A percentile compares a stretch with the other conserved stretches of the same genome.
Evolutionary conservation across 768 basidiomycete genomes (phyloP).

Genomic region (Agaricus bisporus): DNA sequence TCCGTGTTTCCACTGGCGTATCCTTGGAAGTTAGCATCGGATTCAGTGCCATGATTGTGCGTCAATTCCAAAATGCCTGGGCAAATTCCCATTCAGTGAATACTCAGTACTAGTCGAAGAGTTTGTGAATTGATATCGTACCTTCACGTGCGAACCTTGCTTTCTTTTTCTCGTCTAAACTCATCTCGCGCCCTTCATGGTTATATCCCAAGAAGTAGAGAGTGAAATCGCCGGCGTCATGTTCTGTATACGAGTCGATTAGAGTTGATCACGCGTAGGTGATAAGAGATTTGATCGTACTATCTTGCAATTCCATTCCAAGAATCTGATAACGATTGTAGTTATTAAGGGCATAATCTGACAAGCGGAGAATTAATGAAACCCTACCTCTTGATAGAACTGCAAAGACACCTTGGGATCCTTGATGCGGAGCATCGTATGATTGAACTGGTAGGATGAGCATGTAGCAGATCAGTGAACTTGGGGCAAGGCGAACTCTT

Average conservation of each 20-base stretch:
- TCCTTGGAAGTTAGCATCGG: slow-evolving; percentile 68
- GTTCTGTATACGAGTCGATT: slow-evolving; percentile 30
- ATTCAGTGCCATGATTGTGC: slow-evolving; percentile 89
- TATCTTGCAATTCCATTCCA: slow-evolving; percentile 72
- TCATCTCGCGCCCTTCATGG: slow-evolving; percentile 43
- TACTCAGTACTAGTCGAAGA: background rate
- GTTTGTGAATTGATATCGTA: slow-evolving; percentile 14
- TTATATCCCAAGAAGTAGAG: slow-evolving; percentile 87
- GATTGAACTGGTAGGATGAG: slow-evolving; percentile 53
- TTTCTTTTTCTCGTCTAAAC: slow-evolving; percentile 46
- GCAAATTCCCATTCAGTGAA: background rate
- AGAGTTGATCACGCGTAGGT: slow-evolving; percentile 4
- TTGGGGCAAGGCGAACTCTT: background rate
- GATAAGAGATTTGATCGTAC: slow-evolving; percentile 23
- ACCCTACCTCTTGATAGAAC: slow-evolving; percentile 70
- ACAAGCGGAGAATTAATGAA: background rate
- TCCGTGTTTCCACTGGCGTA: slow-evolving; percentile 86
- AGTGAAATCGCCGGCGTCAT: slow-evolving; percentile 55
- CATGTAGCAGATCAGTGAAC: background rate
- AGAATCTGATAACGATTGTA: slow-evolving; percentile 31
- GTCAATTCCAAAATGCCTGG: slow-evolving; percentile 81
- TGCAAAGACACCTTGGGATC: slow-evolving; percentile 76
- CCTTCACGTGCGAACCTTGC: slow-evolving; percentile 63
- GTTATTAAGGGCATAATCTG: background rate
- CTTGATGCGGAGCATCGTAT: slow-evolving; percentile 86